Evolutionary conservation across 129 eudicot species (phyloP).

Genomic region (Flaveria ramosissima): DNA sequence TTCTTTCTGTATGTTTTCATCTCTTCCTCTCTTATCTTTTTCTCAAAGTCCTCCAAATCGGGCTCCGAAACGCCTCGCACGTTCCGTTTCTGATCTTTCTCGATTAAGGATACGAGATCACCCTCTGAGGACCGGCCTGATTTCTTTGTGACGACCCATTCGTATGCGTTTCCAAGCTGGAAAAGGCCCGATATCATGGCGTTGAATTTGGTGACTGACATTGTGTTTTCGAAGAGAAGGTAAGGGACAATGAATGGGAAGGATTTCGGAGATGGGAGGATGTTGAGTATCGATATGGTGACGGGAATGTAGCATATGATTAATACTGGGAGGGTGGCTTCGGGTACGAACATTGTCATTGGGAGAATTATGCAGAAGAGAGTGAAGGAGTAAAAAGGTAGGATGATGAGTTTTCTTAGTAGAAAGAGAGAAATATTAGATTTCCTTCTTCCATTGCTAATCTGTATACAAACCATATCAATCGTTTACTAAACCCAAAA

Average conservation of each 20-base stretch:
- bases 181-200: slow-evolving; percentile 92
- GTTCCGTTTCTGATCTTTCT: slow-evolving; percentile 42
- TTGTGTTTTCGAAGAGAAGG: slow-evolving; percentile 85
- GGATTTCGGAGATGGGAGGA: slow-evolving; percentile 79
- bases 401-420: slow-evolving; percentile 68
- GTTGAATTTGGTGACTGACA: slow-evolving; percentile 89
- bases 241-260: slow-evolving; percentile 89
- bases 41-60: slow-evolving; percentile 35
- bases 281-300: slow-evolving; percentile 71
- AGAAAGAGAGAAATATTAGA: slow-evolving; percentile 80
- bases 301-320: slow-evolving; percentile 79
- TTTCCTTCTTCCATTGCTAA: slow-evolving; percentile 80
- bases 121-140: slow-evolving; percentile 93
- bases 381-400: slow-evolving; percentile 86
- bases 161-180: slow-evolving; percentile 82
- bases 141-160: slow-evolving; percentile 92
- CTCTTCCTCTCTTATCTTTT: slow-evolving; percentile 47
- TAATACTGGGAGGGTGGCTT: slow-evolving; percentile 80
- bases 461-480: slow-evolving; percentile 48
- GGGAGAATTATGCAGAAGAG: slow-evolving; percentile 85
- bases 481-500: too few species aligned
- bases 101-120: slow-evolving; percentile 52
- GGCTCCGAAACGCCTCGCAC: slow-evolving; percentile 52
- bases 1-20: slow-evolving; percentile 34
- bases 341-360: slow-evolving; percentile 88